Evolutionary conservation across 2,329 filamentous ascomycete genomes (phyloP).

Genomic region (Claviceps africana): DNA sequence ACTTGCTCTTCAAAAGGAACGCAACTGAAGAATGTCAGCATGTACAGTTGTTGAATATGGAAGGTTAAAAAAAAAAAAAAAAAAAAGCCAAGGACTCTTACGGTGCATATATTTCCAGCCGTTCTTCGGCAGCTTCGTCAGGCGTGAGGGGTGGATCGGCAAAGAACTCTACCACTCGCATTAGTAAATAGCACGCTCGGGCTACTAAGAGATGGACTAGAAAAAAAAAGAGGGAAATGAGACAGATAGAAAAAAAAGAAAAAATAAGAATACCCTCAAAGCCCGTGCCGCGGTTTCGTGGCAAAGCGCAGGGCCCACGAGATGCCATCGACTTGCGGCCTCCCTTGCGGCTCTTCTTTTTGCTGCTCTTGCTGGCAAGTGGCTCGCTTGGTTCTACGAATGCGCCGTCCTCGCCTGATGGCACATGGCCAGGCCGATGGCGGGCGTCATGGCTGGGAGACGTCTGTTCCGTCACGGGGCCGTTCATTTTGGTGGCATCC

Average conservation of each 20-base stretch:
- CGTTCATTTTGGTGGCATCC: neutral
- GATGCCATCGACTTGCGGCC: slow-evolving; percentile 6
- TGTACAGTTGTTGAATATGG: too few species aligned
- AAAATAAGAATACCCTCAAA: slow-evolving; percentile 44
- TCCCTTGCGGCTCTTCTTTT: slow-evolving; percentile 9
- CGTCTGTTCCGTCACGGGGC: neutral
- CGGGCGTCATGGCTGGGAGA: neutral
- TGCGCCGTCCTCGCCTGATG: neutral
- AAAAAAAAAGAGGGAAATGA: too few species aligned
- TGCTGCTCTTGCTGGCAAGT: slow-evolving; percentile 5
- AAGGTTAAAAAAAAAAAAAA: neutral
- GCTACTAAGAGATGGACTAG: neutral
- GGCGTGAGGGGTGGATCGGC: slow-evolving; percentile 68
- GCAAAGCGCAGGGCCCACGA: slow-evolving; percentile 27
- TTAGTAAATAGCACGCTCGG: neutral
- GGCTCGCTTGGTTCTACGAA: neutral
- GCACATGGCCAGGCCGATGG: neutral
- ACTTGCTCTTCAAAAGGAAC: slow-evolving; percentile 42
- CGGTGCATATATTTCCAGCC: slow-evolving; percentile 48
- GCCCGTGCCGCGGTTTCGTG: slow-evolving; percentile 40
- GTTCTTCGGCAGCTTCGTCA: slow-evolving; percentile 51
- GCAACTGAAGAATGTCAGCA: neutral
- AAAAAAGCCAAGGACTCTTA: too few species aligned
- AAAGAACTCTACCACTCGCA: slow-evolving; percentile 44
- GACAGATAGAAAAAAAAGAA: neutral